These are phyloP conservation scores for Pneumocystis wakefieldiae DNA, from an alignment of 1,139 yeast genomes.

Conservation along the genomic window DNA sequence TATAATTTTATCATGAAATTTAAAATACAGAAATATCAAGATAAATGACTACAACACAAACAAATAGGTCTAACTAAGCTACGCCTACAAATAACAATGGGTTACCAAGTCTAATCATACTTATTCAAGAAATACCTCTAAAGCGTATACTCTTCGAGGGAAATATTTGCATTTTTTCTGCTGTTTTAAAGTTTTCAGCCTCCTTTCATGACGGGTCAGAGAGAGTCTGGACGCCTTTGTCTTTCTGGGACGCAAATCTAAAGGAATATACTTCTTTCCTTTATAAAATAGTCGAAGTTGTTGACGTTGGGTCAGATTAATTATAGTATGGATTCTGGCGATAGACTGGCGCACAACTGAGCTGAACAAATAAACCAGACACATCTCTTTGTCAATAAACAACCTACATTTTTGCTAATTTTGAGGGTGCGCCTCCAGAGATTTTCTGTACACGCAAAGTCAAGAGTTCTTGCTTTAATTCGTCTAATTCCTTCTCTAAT, in stretches of 20 bases:
- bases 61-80: slow-evolving; percentile 6
- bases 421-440: slow-evolving; percentile 62
- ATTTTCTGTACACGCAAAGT: slow-evolving; percentile 91
- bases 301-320: slow-evolving; percentile 93
- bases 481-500: slow-evolving; percentile 86
- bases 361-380: neutral
- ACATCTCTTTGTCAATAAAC: neutral
- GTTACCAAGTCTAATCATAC: neutral
- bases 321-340: slow-evolving; percentile 94
- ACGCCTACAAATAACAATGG: slow-evolving; percentile 8
- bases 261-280: slow-evolving; percentile 94
- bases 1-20: slow-evolving; percentile 7
- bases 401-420: slow-evolving; percentile 48
- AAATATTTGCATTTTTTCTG: slow-evolving; percentile 84
- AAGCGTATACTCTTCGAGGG: slow-evolving; percentile 98
- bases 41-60: neutral
- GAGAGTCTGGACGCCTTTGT: slow-evolving; percentile 99
- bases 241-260: slow-evolving; percentile 98
- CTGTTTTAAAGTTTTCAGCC: slow-evolving; percentile 72
- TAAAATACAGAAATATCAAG: neutral
- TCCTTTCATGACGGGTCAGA: slow-evolving; percentile 76
- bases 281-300: slow-evolving; percentile 85
- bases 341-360: slow-evolving; percentile 94
- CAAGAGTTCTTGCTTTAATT: slow-evolving; percentile 94
- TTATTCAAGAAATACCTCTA: slow-evolving; percentile 45